Evolutionary conservation across 2,329 filamentous ascomycete species (phyloP), one percentile per base, ranked within the genome.

Genomic region (Trichocomaceae sp.): DNA sequence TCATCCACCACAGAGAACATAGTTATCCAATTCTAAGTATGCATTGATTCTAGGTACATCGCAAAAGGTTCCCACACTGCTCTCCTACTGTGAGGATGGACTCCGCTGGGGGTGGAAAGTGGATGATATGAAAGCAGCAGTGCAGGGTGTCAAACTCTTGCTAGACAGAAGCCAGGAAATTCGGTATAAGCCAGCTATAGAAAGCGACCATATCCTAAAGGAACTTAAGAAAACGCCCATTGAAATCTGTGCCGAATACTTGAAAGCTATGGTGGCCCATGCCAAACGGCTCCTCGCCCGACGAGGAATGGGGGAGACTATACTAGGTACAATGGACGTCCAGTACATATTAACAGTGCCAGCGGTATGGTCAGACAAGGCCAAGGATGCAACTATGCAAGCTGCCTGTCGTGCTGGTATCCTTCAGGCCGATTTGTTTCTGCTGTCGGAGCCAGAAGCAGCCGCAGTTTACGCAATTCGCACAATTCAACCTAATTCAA

Each of bases 281-380:
- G 13, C 6, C n/a, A 13, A 49, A 0, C 2, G 37, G 0, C 15
- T 22, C 22, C 23, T 57, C 1, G 22, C 45, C 10, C 20, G 62
- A 61, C 45, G 26, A 37, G 29, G 29, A 2, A 56, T 39, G 50
- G 57, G 58, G 5, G 23, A 26, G 23, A 15, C 29, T 2, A 39
- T 54, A 0, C 41, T 61, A 5, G 35, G 59, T 8, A 35, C 44
- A 1, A 61, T 65, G 47, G 41, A 63, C 12, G 49, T 63, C 20
- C 47, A 62, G 26, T 70, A 59, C 31, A 48, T 69, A 1, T 46
- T 71, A 1, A 64, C 64, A 1, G 64, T 69, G 1, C 68, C 69
- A 0, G 69, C 68, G 1, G 63, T 71, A 0, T 71, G 68, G 66
- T 67, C 67, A 0, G 68, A 70, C 39, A 68, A 64, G 37, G 69